These are phyloP conservation scores for Arthroderma uncinatum DNA, from an alignment of 2,329 filamentous ascomycete genomes.

Conservation along the genomic window DNA sequence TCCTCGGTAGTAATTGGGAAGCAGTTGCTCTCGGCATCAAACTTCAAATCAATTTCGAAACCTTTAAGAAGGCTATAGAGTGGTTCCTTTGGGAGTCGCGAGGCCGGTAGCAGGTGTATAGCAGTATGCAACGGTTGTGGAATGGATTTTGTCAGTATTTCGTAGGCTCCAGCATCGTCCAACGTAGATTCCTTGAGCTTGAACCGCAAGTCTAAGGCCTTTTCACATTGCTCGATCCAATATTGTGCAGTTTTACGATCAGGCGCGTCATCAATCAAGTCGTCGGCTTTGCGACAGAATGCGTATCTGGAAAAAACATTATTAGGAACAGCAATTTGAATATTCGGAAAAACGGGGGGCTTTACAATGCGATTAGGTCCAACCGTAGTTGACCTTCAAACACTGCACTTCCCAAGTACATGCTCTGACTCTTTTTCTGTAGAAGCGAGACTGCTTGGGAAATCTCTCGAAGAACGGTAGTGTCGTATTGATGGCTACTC, in stretches of 20 bases:
- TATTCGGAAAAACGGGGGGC: not conserved
- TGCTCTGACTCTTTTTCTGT: not conserved
- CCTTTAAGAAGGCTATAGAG: not conserved
- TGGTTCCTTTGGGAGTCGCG: not conserved
- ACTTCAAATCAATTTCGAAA: not conserved
- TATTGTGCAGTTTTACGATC: not conserved
- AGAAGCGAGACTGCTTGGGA: not conserved
- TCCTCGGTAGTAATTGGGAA: not conserved
- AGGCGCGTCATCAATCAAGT: not conserved
- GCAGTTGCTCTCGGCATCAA: not conserved
- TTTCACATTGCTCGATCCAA: not conserved
- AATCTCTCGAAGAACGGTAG: not conserved
- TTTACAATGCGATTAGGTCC: not conserved
- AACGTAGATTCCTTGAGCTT: not conserved
- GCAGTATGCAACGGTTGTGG: not conserved
- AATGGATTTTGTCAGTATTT: not conserved
- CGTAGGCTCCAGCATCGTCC: not conserved
- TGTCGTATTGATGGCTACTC: not conserved
- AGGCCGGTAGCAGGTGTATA: not conserved
- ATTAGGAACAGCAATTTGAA: not conserved
- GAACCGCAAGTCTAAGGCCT: not conserved
- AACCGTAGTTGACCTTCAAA: not conserved
- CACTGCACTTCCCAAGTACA: not conserved
- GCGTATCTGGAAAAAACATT: not conserved
- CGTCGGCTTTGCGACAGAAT: not conserved